Evolutionary conservation across 345 rosid genomes (phyloP).

Genomic region (Citrus unshiu): DNA sequence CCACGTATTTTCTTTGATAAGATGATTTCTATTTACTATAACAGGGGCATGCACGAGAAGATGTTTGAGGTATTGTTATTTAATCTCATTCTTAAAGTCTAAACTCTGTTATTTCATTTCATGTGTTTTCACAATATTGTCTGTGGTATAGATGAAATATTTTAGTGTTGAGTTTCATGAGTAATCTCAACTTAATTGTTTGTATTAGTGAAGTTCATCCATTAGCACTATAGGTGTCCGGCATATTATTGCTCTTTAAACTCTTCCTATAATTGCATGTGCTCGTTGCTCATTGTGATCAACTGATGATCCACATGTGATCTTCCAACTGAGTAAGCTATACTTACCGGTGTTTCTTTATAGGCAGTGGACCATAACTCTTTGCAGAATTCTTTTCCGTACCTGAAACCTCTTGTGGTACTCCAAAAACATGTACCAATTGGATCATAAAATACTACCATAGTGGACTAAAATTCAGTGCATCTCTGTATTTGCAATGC

Average conservation of each 20-base stretch:
- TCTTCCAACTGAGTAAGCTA: neutral
- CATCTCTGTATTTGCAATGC: neutral
- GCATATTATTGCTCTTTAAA: neutral
- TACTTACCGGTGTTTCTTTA: neutral
- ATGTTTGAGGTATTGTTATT: slow-evolving; percentile 65
- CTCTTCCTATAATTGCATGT: neutral
- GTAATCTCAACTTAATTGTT: neutral
- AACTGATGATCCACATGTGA: neutral
- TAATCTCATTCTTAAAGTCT: neutral
- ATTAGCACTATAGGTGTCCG: neutral
- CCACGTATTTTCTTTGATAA: slow-evolving; percentile 78
- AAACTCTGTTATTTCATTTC: neutral
- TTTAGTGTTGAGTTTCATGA: neutral
- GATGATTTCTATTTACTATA: slow-evolving; percentile 70
- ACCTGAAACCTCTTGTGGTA: neutral
- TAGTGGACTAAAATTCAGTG: neutral
- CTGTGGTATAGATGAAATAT: neutral
- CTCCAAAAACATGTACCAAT: neutral
- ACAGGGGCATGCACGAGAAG: slow-evolving; percentile 72
- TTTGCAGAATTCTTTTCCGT: neutral
- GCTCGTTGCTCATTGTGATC: neutral
- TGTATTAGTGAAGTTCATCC: neutral
- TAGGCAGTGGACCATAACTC: neutral
- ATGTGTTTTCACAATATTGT: neutral
- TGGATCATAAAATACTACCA: neutral